phyloP scores from a whole-genome alignment of 495 filamentous ascomycete species.

The Podospora fimiseda region DNA sequence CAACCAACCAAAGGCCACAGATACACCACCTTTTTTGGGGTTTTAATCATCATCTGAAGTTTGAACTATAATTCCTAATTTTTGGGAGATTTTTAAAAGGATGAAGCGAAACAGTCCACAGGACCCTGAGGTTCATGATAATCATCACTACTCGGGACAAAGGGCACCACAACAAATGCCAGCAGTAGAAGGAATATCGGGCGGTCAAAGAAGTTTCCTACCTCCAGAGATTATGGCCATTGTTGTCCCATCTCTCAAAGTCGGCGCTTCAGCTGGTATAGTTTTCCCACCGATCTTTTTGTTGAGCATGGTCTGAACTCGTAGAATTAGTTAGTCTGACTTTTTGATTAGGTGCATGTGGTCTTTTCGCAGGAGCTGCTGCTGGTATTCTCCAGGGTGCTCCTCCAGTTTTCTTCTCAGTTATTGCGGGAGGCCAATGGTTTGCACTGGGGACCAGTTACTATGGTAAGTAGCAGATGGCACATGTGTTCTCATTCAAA shows the following conservation, averaged over 20 bases:
- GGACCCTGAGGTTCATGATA: constrained; percentile 1
- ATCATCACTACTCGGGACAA: neutral
- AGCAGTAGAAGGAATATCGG: neutral
- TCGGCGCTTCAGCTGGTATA: constrained; percentile 26
- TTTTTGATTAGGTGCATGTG: constrained; percentile 51
- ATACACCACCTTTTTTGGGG: no score
- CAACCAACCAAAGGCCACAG: no score
- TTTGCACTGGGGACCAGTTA: constrained; percentile 70
- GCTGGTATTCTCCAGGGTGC: constrained; percentile 60
- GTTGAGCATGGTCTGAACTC: neutral
- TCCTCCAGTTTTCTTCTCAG: constrained; percentile 60
- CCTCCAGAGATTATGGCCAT: constrained; percentile 35
- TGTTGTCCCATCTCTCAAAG: constrained; percentile 28
- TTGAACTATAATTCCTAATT: no score
- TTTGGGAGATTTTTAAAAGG: no score
- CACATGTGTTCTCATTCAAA: neutral
- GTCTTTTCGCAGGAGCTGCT: constrained; percentile 65
- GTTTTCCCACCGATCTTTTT: neutral
- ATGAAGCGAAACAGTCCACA: constrained; percentile 16
- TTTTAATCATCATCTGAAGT: no score
- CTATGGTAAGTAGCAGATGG: constrained; percentile 49
- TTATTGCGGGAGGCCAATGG: constrained; percentile 71
- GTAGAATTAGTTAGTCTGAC: neutral
- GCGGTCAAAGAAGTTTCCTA: constrained; percentile 19
- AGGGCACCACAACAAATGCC: neutral